Conservation (phyloP, 768 basidiomycete genomes). For the Hygrocybe punicea region DNA sequence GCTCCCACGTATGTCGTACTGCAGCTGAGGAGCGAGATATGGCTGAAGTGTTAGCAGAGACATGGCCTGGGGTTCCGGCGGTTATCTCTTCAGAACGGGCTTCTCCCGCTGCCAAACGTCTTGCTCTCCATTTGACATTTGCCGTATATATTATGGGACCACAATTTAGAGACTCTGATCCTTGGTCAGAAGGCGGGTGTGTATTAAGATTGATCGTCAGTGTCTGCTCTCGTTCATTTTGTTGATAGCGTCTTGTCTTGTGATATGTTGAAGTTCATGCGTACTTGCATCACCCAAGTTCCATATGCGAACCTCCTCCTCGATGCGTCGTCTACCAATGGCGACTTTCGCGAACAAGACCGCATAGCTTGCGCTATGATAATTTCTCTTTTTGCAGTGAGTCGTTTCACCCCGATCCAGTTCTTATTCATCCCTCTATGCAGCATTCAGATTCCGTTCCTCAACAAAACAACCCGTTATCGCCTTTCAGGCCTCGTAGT, state of each 20-base stretch:
- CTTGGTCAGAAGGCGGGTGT: slow-evolving; percentile 22
- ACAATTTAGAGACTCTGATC: slow-evolving; percentile 30
- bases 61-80: slow-evolving; percentile 47
- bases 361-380: slow-evolving; percentile 39
- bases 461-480: slow-evolving; percentile 1
- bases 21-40: not conserved
- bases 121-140: slow-evolving; percentile 55
- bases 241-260: slow-evolving; percentile 18
- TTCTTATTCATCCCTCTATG: not conserved
- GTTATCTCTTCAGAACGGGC: slow-evolving; percentile 46
- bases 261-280: slow-evolving; percentile 16
- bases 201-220: not conserved
- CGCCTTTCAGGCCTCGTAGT: slow-evolving; percentile 47
- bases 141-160: slow-evolving; percentile 53
- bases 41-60: slow-evolving; percentile 39
- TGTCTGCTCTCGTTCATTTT: slow-evolving; percentile 9
- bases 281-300: slow-evolving; percentile 16
- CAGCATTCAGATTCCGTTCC: slow-evolving; percentile 23
- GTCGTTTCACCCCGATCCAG: slow-evolving; percentile 6
- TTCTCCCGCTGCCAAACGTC: slow-evolving; percentile 60
- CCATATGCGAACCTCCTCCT: slow-evolving; percentile 13
- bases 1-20: slow-evolving; percentile 42
- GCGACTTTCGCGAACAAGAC: slow-evolving; percentile 25
- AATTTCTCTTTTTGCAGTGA: slow-evolving; percentile 42
- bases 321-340: slow-evolving; percentile 10